phyloP scores from a whole-genome alignment of 257 asterid genomes.

The Ilex aquifolium region DNA sequence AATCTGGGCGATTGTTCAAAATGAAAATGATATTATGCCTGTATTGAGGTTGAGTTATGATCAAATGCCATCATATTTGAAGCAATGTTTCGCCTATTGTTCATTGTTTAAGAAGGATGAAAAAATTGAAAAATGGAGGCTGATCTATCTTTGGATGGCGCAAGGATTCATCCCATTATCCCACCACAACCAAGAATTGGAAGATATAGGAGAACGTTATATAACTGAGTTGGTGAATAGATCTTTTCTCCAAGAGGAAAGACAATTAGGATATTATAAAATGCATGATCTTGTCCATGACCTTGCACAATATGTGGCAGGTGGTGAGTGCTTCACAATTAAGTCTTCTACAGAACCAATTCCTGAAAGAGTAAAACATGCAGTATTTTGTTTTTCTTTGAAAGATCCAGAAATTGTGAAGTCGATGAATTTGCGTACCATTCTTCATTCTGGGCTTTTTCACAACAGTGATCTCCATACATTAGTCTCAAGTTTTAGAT shows the following conservation, averaged over 20 bases:
- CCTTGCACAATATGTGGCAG: constrained; percentile 15
- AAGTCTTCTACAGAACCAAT: neutral
- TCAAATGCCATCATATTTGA: constrained; percentile 5
- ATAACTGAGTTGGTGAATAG: constrained; percentile 7
- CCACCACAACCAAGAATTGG: constrained; percentile 1
- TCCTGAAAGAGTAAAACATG: constrained; percentile 12
- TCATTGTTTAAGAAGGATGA: constrained; percentile 17
- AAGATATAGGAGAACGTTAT: constrained; percentile 11
- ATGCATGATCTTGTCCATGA: constrained; percentile 15
- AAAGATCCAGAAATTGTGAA: too few relatives aligned
- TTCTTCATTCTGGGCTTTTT: too few relatives aligned
- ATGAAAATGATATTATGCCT: constrained; percentile 7
- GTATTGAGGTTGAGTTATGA: constrained; percentile 1
- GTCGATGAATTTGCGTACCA: too few relatives aligned
- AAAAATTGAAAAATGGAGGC: constrained; percentile 5
- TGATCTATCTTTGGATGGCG: constrained; percentile 19
- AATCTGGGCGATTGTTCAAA: constrained; percentile 1
- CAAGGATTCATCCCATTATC: constrained; percentile 12
- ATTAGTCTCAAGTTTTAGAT: too few relatives aligned
- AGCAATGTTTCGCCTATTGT: constrained; percentile 22
- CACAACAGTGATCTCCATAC: too few relatives aligned
- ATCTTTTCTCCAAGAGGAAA: constrained; percentile 16
- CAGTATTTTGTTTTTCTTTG: neutral
- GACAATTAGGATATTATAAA: constrained; percentile 10
- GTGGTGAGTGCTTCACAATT: neutral